phyloP scores from a whole-genome alignment of 345 rosid species.

The Pistacia integerrima region DNA sequence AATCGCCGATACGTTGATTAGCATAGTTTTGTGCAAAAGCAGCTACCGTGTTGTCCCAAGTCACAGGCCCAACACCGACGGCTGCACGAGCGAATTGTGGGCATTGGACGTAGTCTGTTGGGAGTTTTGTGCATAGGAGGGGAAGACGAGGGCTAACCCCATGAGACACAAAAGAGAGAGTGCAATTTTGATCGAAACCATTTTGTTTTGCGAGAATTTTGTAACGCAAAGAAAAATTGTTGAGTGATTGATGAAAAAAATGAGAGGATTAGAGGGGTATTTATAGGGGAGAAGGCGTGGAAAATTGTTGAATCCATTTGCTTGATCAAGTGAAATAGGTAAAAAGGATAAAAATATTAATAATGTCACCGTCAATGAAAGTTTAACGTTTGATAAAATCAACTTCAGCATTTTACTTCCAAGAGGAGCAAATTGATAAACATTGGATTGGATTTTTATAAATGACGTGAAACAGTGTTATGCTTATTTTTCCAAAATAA shows the following conservation, averaged over 20 bases:
- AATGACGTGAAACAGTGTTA: no score
- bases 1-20: constrained; percentile 27
- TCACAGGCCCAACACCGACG: constrained; percentile 44
- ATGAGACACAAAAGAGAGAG: neutral
- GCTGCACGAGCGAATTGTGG: constrained; percentile 52
- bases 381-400: neutral
- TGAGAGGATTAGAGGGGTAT: neutral
- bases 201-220: neutral
- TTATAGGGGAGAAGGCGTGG: constrained; percentile 5
- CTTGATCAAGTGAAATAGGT: no score
- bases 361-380: neutral
- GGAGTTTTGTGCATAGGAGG: constrained; percentile 38
- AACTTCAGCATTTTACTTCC: neutral
- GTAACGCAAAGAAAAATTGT: neutral
- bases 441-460: no score
- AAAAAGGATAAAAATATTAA: no score
- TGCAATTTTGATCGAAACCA: neutral
- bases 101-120: constrained; percentile 40
- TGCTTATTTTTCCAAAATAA: no score
- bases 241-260: neutral
- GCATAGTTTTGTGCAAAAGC: constrained; percentile 50
- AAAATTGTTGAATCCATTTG: neutral
- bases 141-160: constrained; percentile 1
- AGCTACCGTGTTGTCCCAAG: constrained; percentile 53
- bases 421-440: no score